Evolutionary conservation across 2,329 filamentous ascomycete species (phyloP), one percentile per base, ranked within the genome.

Genomic region (Alternaria brassicae): DNA sequence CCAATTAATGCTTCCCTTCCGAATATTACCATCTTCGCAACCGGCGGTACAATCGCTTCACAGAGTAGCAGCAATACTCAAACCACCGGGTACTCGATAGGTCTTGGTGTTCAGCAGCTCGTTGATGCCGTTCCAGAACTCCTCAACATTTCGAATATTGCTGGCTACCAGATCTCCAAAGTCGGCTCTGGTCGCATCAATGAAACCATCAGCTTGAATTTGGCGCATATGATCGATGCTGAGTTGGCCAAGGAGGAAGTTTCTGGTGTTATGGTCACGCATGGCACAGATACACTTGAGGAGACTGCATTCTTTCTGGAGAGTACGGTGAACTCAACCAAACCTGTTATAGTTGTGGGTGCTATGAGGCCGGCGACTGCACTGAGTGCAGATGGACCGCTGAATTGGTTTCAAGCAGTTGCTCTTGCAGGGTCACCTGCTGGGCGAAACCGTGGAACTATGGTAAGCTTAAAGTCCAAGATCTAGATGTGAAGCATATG

Each of bases 281-380:
- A 89, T 66, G 87, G 88, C 47, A 89, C 88, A 8, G 88, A 90
- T 67, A 88, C 85, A 0, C 79, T 89, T 1, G 87, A 89, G 67
- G 87, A 89, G 72, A 84, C 84, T 0, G 84, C 86, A 8, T 88
- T 89, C 77, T 88, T 88, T 77, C 77, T 89, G 8, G 84, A 88
- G 62, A 75, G 85, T 3, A 86, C 85, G 0, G 72, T 88, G 32
- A 82, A 82, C 64, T 85, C 82, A 41, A 79, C 80, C 28, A 88
- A 89, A 72, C 86, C 87, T 0, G 80, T 89, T 5, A 81, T 89
- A 4, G 69, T 86, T 23, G 86, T 87, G 2, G 87, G 86, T 5
- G 83, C 87, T 17, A 89, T 89, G 87, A 80, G 87, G 9, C 87
- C 87, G 4, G 83, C 86, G 0, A 88, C 86, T 0, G 86, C 86